These are phyloP conservation scores for Psilocybe mexicana DNA, from an alignment of 1,284 basidiomycete genomes.

Conservation along the genomic window DNA sequence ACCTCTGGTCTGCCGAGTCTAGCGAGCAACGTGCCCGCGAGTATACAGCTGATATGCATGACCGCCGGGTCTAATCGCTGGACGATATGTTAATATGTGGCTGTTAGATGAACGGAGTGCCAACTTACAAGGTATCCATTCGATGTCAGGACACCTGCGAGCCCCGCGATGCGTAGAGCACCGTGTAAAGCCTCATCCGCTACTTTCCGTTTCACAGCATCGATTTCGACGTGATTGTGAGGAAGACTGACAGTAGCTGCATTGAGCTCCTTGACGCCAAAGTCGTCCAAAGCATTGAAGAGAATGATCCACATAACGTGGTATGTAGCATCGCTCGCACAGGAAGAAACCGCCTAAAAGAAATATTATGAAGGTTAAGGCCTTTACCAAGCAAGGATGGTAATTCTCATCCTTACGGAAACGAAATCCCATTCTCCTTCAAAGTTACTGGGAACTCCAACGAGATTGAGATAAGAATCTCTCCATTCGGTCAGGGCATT, in stretches of 20 bases:
- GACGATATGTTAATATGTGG: constrained; percentile 2
- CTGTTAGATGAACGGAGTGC: constrained; percentile 2
- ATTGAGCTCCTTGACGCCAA: constrained; percentile 75
- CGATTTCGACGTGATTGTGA: constrained; percentile 52
- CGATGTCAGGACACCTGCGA: constrained; percentile 79
- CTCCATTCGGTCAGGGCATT: constrained; percentile 73
- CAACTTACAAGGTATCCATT: constrained; percentile 76
- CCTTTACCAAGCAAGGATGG: neutral
- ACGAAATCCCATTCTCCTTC: constrained; percentile 89
- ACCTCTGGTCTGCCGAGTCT: constrained; percentile 81
- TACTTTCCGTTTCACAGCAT: constrained; percentile 67
- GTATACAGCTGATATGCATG: constrained; percentile 82
- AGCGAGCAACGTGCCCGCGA: constrained; percentile 81
- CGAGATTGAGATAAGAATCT: constrained; percentile 69
- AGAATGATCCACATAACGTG: constrained; percentile 88
- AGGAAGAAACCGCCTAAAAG: constrained; percentile 46
- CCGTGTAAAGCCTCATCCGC: constrained; percentile 81
- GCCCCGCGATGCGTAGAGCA: constrained; percentile 82
- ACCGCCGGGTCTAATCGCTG: constrained; percentile 80
- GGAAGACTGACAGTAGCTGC: constrained; percentile 35
- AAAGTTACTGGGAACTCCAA: constrained; percentile 85
- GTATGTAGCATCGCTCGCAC: constrained; percentile 85
- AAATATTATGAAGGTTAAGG: constrained; percentile 2
- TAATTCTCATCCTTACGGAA: constrained; percentile 53
- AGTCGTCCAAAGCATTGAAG: constrained; percentile 81